These are phyloP conservation scores for Sclerotinia nivalis DNA, from an alignment of 2,329 filamentous ascomycete species.

Conservation along the genomic window DNA sequence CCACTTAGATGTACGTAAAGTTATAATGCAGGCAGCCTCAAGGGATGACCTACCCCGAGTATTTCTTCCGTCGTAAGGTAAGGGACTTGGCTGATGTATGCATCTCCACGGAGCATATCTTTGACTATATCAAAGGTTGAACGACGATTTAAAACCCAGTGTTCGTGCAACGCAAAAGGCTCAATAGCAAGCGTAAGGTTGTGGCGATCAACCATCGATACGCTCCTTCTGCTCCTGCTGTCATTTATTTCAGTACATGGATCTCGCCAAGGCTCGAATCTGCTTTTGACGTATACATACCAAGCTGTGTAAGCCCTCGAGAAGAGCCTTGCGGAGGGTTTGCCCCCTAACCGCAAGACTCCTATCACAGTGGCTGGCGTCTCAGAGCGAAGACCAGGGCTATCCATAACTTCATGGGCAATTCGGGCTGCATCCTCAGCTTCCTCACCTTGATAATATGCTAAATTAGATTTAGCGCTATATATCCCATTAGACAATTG, in stretches of 20 bases:
- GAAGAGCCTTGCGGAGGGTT: background rate
- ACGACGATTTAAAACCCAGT: background rate
- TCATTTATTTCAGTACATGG: background rate
- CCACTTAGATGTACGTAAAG: background rate
- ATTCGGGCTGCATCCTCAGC: too few relatives aligned
- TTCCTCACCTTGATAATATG: too few relatives aligned
- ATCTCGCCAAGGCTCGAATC: background rate
- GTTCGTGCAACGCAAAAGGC: background rate
- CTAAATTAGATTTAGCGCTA: too few relatives aligned
- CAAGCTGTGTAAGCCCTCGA: background rate
- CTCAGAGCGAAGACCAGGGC: background rate
- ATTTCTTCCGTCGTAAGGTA: background rate
- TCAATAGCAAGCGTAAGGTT: background rate
- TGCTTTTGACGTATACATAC: background rate
- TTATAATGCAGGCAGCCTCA: background rate
- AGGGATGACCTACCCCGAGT: background rate
- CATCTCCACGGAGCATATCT: background rate
- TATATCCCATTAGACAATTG: too few relatives aligned
- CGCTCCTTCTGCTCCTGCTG: background rate
- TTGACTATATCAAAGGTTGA: background rate
- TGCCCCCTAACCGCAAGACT: background rate
- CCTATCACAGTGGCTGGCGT: background rate
- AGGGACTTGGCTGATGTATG: background rate
- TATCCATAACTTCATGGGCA: too few relatives aligned
- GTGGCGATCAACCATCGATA: background rate